Evolutionary conservation across 2,329 filamentous ascomycete genomes (phyloP).

Genomic region (Botrytis elliptica): DNA sequence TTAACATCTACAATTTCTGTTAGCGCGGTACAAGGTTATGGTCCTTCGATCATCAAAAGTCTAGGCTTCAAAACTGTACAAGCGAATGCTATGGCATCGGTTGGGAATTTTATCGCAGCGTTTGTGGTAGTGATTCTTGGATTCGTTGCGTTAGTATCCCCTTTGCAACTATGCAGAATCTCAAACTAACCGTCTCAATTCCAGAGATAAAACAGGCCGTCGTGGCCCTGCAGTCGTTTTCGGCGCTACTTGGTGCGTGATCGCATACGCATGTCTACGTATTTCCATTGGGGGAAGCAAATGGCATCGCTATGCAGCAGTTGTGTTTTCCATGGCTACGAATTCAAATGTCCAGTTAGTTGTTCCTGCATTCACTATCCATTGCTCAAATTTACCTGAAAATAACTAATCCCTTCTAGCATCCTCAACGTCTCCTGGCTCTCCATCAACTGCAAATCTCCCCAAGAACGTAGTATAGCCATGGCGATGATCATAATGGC

Average conservation of each 20-base stretch:
- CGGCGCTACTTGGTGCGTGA: background rate
- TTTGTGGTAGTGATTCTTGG: background rate
- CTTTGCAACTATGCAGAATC: rapidly evolving
- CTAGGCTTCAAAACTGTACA: background rate
- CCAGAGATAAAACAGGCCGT: background rate
- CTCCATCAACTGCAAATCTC: background rate
- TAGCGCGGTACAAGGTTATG: background rate
- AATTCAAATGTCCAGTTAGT: background rate
- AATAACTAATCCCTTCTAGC: background rate
- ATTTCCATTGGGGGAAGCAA: background rate
- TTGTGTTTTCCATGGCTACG: background rate
- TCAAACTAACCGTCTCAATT: background rate
- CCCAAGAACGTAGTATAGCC: background rate
- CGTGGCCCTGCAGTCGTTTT: background rate
- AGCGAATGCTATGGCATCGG: background rate
- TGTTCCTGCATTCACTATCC: background rate
- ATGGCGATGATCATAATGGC: background rate
- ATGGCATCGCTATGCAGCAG: background rate
- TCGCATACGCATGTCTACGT: background rate
- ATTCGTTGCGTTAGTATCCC: background rate
- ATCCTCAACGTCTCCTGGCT: background rate
- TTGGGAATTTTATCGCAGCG: background rate
- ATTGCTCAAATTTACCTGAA: background rate
- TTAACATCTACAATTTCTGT: background rate
- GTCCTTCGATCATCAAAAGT: background rate